Evolutionary conservation across 345 rosid species (phyloP).

Genomic region (Gossypium stocksii): DNA sequence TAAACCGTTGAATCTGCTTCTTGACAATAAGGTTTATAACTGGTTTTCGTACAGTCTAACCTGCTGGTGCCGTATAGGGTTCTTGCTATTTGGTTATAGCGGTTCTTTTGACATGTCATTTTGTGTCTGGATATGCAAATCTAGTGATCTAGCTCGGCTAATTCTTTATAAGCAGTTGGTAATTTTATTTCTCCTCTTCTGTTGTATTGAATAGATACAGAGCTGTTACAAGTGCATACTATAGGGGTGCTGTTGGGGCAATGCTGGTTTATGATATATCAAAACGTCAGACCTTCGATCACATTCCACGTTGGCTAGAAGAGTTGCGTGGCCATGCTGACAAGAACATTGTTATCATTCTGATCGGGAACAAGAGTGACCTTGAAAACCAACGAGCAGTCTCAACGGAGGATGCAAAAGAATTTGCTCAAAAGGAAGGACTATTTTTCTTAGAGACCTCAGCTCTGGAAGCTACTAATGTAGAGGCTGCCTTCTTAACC

Average conservation of each 20-base stretch:
- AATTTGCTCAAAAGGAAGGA: slow-evolving; percentile 77
- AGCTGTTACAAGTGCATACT: slow-evolving; percentile 84
- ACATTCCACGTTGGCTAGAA: slow-evolving; percentile 82
- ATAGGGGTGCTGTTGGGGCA: slow-evolving; percentile 91
- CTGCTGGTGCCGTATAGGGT: not conserved
- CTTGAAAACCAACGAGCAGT: slow-evolving; percentile 62
- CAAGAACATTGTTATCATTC: slow-evolving; percentile 74
- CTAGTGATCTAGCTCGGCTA: not conserved
- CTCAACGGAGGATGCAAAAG: slow-evolving; percentile 64
- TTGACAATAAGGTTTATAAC: not conserved
- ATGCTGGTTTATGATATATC: slow-evolving; percentile 76
- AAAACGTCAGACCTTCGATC: slow-evolving; percentile 71
- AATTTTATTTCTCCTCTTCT: not conserved
- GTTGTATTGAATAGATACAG: slow-evolving; percentile 46
- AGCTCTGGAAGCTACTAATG: slow-evolving; percentile 66
- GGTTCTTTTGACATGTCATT: not conserved
- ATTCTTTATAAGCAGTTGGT: not conserved
- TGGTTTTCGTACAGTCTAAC: not conserved
- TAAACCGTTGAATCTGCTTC: not conserved
- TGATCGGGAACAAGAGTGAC: slow-evolving; percentile 71
- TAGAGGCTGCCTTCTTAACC: slow-evolving; percentile 63
- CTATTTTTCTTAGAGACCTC: slow-evolving; percentile 77
- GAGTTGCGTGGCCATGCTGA: slow-evolving; percentile 74
- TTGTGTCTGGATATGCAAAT: not conserved
- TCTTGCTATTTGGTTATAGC: not conserved